These are phyloP conservation scores for Casaregolazyma lundiana DNA, from an alignment of 1,139 yeast genomes.

Conservation along the genomic window DNA sequence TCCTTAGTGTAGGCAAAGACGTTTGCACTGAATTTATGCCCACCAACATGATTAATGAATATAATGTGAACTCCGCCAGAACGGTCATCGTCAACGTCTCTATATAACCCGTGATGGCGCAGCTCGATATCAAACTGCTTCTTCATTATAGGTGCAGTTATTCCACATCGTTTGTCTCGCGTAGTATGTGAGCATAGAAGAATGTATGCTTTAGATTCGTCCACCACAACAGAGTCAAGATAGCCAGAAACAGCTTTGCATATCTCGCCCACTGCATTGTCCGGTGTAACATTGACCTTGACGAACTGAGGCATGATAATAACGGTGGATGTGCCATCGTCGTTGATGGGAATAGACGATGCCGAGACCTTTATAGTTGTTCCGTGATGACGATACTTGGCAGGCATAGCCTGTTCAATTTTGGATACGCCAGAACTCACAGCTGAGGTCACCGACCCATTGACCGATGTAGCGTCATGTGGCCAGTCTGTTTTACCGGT, in stretches of 20 bases:
- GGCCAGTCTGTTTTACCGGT: constrained; percentile 86
- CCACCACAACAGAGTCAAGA: constrained; percentile 8
- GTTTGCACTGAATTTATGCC: constrained; percentile 91
- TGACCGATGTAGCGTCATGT: constrained; percentile 61
- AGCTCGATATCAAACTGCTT: constrained; percentile 70
- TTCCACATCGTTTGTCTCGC: constrained; percentile 89
- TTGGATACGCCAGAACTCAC: constrained; percentile 26
- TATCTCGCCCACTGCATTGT: constrained; percentile 36
- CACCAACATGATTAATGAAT: constrained; percentile 85
- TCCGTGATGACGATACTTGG: constrained; percentile 15
- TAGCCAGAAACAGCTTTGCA: constrained; percentile 7
- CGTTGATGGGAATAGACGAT: constrained; percentile 30
- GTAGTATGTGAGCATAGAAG: constrained; percentile 85
- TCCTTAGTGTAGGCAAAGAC: constrained; percentile 64
- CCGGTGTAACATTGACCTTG: constrained; percentile 54
- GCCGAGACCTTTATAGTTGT: constrained; percentile 33
- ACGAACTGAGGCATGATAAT: constrained; percentile 73
- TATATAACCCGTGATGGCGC: constrained; percentile 60
- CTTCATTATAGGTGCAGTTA: constrained; percentile 90
- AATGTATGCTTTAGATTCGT: constrained; percentile 49
- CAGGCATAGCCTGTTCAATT: neutral
- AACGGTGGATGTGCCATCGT: constrained; percentile 28
- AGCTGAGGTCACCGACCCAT: constrained; percentile 48
- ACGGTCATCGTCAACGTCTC: constrained; percentile 62
- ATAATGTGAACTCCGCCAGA: constrained; percentile 69